Base-by-base conservation (phyloP, 2,329 filamentous ascomycete species). In the Cylindrodendrum hubeiense region DNA sequence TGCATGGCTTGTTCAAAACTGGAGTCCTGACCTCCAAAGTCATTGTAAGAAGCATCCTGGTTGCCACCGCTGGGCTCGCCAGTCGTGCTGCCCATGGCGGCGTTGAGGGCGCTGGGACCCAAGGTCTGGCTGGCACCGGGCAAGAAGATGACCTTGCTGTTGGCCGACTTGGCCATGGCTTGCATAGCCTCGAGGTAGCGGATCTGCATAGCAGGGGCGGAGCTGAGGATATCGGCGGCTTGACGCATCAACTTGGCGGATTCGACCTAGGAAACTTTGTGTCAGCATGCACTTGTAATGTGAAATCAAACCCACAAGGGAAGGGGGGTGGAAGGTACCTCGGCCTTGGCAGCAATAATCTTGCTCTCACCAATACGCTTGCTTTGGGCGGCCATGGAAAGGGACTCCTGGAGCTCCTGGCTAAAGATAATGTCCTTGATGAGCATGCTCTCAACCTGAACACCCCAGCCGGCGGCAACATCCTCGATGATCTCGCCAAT, bases 381-480 rank as follows among this genome's bases (percentile, higher is more conserved):
- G 85, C 92, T 94, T 87, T 99, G 96, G 4, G 96, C 96, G 41
- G 96, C 96, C 96, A 99, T 98, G 78, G 93, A 97, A 53, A 99
- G 89, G 19, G 93, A 96, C 77, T 98, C 95, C 82, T 99, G 96
- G 47, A 99, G 87, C 73, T 98, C 96, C 77, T 94, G 90, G 82
- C 90, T 94, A 89, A 99, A 99, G 79, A 98, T 93, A 78, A 99
- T 97, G 81, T 99, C 96, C 84, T 99, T 98, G 88, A 99, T 95
- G 72, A 99, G 90, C 95, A 99, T 99, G 77, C 91, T 95, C 86
- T 98, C 96, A 63, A 98, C 96, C 77, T 93, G 90, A 8, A 97
- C 95, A 82, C 96, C 96, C 96, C 96, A 99, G 66, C 93, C 94
- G 12, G 89, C 85, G 6, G 96, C 95, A 1, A 97, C 96, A 73